Evolutionary conservation across 2,329 filamentous ascomycete genomes (phyloP).

Genomic region (Colletotrichum cordylinicola): DNA sequence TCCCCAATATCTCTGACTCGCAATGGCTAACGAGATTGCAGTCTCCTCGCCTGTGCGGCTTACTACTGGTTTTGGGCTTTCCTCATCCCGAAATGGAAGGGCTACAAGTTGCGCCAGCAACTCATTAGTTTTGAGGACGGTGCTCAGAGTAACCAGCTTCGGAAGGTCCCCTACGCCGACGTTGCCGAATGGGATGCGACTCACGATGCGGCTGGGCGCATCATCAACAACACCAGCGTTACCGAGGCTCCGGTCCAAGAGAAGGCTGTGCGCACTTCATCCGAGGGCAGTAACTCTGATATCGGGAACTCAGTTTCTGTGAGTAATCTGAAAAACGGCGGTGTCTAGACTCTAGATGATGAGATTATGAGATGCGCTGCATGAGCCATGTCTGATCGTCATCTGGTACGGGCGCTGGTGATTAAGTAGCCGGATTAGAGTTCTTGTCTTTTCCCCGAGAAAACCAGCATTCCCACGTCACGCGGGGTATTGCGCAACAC

Average conservation of each 20-base stretch:
- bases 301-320: neutral
- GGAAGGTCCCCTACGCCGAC: constrained; percentile 57
- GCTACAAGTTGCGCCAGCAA: constrained; percentile 62
- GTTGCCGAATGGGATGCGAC: constrained; percentile 61
- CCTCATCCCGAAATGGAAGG: constrained; percentile 53
- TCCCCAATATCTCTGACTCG: neutral
- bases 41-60: constrained; percentile 55
- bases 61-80: constrained; percentile 68
- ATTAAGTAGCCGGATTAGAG: neutral
- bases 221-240: neutral
- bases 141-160: constrained; percentile 48
- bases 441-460: neutral
- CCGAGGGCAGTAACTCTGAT: neutral
- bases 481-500: neutral
- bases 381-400: neutral
- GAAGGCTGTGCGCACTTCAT: neutral
- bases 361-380: neutral
- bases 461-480: neutral
- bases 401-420: neutral
- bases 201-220: constrained; percentile 54
- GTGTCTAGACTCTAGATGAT: neutral
- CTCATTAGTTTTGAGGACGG: constrained; percentile 42
- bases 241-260: neutral
- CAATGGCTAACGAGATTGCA: constrained; percentile 26
- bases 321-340: neutral